A percentile compares a stretch with the other conserved stretches of the same genome.
Evolutionary conservation across 2,329 filamentous ascomycete genomes (phyloP).

Genomic region (Zasmidium cellare): DNA sequence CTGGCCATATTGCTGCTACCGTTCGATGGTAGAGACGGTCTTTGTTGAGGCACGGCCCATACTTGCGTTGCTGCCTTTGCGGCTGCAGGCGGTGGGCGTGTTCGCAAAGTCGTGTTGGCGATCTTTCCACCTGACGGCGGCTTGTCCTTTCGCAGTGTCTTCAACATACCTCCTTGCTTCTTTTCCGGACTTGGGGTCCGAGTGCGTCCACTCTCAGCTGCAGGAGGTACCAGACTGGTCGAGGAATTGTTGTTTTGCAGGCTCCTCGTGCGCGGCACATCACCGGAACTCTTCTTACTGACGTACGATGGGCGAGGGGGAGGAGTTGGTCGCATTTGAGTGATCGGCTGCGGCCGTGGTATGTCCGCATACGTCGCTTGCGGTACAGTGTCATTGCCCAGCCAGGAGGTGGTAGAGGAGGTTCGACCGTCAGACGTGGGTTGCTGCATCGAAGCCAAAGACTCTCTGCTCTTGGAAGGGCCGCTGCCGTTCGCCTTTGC

Average conservation of each 20-base stretch:
- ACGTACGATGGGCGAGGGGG: constrained; percentile 49
- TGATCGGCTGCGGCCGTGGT: constrained; percentile 56
- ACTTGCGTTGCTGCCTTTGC: constrained; percentile 64
- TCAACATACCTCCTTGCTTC: constrained; percentile 55
- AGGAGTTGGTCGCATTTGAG: constrained; percentile 23
- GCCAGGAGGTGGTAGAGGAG: constrained; percentile 57
- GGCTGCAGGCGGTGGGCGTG: constrained; percentile 54
- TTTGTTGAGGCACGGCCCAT: constrained; percentile 46
- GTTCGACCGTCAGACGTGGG: constrained; percentile 10
- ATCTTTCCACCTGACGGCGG: constrained; percentile 47
- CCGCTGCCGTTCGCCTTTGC: constrained; percentile 23
- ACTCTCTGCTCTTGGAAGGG: constrained; percentile 27
- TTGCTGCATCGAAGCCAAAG: constrained; percentile 17
- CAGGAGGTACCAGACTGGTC: constrained; percentile 23
- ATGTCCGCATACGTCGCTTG: constrained; percentile 77
- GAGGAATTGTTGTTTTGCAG: constrained; percentile 12
- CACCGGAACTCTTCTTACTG: constrained; percentile 49
- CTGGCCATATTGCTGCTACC: constrained; percentile 6
- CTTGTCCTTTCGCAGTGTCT: constrained; percentile 33
- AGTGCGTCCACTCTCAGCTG: constrained; percentile 36
- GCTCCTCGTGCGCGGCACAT: constrained; percentile 28
- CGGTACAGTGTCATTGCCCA: constrained; percentile 79
- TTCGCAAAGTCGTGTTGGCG: constrained; percentile 41
- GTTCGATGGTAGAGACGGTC: constrained; percentile 17
- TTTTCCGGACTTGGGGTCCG: constrained; percentile 64